A percentile compares a stretch with the other conserved stretches of the same genome.
Conservation (phyloP, 371 early-diverging fungal species). For the Nosema muscidifuracis region DNA sequence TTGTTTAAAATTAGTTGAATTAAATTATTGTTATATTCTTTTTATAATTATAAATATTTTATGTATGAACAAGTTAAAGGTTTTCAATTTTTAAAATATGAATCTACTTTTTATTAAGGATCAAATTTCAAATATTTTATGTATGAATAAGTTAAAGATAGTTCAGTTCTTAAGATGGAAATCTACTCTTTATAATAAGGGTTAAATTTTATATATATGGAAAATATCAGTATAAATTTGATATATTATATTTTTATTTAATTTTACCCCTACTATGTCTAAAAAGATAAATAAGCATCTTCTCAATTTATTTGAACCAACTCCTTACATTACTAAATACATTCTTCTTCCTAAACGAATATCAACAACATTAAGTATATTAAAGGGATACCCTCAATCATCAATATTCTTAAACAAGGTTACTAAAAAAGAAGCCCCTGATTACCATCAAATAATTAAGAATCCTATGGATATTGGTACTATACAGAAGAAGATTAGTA, state of each 20-base stretch:
- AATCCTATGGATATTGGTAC: slow-evolving; percentile 68
- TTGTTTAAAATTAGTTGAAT: too few relatives aligned
- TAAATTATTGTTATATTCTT: not conserved
- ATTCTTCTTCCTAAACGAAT: slow-evolving; percentile 18
- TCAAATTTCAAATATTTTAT: too few relatives aligned
- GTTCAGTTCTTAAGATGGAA: too few relatives aligned
- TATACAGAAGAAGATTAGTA: slow-evolving; percentile 46
- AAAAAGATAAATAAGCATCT: not conserved
- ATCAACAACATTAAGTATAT: slow-evolving; percentile 12
- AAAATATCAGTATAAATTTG: too few relatives aligned
- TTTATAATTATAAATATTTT: not conserved
- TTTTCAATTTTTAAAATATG: too few relatives aligned
- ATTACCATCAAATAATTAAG: slow-evolving; percentile 75
- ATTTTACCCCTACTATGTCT: not conserved
- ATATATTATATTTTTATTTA: too few relatives aligned
- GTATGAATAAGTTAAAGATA: too few relatives aligned
- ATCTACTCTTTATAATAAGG: too few relatives aligned
- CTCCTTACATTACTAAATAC: slow-evolving; percentile 1
- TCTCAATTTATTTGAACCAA: not conserved
- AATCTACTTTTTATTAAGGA: too few relatives aligned
- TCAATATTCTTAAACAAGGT: slow-evolving; percentile 43
- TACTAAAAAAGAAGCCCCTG: slow-evolving; percentile 65
- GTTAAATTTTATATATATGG: too few relatives aligned
- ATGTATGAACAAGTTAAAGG: not conserved
- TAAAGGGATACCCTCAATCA: slow-evolving; percentile 35